phyloP scores from a whole-genome alignment of 352 stramenopile species.

The Phytophthora aleatoria region DNA sequence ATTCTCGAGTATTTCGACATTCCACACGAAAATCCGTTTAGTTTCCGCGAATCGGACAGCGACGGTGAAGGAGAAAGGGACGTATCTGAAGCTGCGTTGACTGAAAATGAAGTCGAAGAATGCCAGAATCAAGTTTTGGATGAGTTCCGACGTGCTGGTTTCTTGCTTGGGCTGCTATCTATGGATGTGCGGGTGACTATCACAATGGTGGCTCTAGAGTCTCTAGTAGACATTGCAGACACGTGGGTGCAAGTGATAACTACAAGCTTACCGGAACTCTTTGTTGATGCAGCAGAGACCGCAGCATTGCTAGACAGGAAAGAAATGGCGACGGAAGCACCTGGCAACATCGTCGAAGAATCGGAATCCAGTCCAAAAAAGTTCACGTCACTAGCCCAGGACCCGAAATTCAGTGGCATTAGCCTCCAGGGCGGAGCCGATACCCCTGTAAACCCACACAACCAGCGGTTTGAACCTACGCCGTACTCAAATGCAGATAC shows the following conservation, averaged over 20 bases:
- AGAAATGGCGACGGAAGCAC: constrained; percentile 11
- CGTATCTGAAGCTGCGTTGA: constrained; percentile 5
- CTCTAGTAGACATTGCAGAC: constrained; percentile 67
- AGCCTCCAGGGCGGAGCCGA: constrained; percentile 39
- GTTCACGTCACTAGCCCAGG: constrained; percentile 66
- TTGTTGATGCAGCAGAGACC: constrained; percentile 21
- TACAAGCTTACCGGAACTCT: constrained; percentile 50
- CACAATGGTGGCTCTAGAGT: constrained; percentile 62
- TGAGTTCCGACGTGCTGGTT: constrained; percentile 56
- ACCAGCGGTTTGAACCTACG: constrained; percentile 29
- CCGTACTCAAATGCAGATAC: constrained; percentile 37
- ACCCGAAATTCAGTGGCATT: constrained; percentile 73
- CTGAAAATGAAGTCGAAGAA: constrained; percentile 6
- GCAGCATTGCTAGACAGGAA: constrained; percentile 19
- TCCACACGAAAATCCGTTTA: constrained; percentile 74
- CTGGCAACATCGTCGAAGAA: constrained; percentile 1
- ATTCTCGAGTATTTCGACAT: constrained; percentile 82
- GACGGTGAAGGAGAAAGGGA: constrained; percentile 29
- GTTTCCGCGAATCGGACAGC: constrained; percentile 59
- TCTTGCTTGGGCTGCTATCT: constrained; percentile 59
- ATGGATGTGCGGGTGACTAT: constrained; percentile 65
- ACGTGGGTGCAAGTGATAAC: constrained; percentile 64
- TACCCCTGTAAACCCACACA: constrained; percentile 8
- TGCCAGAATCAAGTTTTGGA: constrained; percentile 45
- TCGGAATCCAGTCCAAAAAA: constrained; percentile 59